Evolutionary conservation across 352 stramenopile species (phyloP).

Genomic region (Achlya hypogyna): DNA sequence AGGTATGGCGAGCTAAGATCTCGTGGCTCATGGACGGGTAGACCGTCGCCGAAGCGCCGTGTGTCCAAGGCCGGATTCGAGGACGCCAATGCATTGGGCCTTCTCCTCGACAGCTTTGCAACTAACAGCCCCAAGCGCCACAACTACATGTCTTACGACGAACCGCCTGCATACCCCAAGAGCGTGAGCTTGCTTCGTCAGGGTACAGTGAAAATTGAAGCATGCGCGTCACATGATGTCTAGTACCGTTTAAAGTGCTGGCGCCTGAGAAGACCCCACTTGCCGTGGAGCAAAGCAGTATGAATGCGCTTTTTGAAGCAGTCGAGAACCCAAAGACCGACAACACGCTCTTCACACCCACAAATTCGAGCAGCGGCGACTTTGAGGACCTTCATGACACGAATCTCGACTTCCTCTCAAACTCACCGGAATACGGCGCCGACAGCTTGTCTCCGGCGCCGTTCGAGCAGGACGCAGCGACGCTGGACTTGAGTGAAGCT

Average conservation of each 20-base stretch:
- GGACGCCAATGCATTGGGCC: constrained; percentile 2
- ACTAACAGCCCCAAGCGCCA: constrained; percentile 18
- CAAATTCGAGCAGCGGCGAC: not conserved
- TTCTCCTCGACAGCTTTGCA: constrained; percentile 10
- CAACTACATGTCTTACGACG: constrained; percentile 18
- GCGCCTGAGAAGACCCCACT: constrained; percentile 12
- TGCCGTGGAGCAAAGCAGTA: constrained; percentile 16
- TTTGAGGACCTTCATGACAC: constrained; percentile 13
- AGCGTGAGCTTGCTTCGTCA: constrained; percentile 17
- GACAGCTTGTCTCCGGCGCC: not conserved
- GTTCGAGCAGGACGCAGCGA: not conserved
- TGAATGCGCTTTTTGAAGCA: constrained; percentile 17
- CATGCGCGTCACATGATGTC: not conserved
- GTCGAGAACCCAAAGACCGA: not conserved
- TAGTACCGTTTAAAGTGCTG: constrained; percentile 19
- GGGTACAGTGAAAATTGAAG: constrained; percentile 2
- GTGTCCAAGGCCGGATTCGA: constrained; percentile 20
- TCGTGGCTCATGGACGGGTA: not conserved
- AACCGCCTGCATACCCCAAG: constrained; percentile 14
- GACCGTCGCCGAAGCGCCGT: constrained; percentile 18
- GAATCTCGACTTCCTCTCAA: constrained; percentile 10
- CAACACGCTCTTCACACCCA: not conserved
- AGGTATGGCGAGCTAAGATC: not conserved
- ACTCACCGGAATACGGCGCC: not conserved
- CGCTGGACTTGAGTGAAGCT: not conserved